Conservation (phyloP, 805 yeast genomes). For the Saccharomyces paradoxus region DNA sequence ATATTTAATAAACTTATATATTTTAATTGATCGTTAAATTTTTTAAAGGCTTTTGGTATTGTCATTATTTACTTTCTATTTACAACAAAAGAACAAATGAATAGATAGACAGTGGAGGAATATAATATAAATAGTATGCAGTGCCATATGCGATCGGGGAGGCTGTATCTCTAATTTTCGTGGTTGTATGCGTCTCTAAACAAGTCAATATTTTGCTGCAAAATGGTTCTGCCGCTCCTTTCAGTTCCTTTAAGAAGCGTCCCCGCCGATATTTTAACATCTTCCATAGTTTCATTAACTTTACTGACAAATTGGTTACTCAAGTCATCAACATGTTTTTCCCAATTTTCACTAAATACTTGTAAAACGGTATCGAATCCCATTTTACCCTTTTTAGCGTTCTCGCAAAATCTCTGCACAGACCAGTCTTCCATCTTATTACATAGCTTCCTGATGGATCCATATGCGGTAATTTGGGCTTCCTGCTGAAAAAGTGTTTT, state of each 20-base stretch:
- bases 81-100: background rate
- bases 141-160: background rate
- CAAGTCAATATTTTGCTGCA: conserved; percentile 10
- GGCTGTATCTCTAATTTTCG: background rate
- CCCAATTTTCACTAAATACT: conserved; percentile 32
- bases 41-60: background rate
- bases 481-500: conserved; percentile 66
- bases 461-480: conserved; percentile 85
- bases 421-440: conserved; percentile 89
- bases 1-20: conserved; percentile 5
- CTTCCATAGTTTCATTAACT: conserved; percentile 29
- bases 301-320: conserved; percentile 19
- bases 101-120: background rate
- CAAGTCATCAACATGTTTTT: conserved; percentile 26
- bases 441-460: conserved; percentile 59
- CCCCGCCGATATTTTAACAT: conserved; percentile 18
- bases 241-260: conserved; percentile 22
- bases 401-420: conserved; percentile 77
- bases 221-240: conserved; percentile 11
- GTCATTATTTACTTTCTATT: background rate
- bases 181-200: conserved; percentile 15
- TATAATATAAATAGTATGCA: background rate
- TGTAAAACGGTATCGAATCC: conserved; percentile 81
- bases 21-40: background rate
- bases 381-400: conserved; percentile 69